Evolutionary conservation across 192 early-diverging fungal species (phyloP).

Genomic region (Backusella tarrabulga): DNA sequence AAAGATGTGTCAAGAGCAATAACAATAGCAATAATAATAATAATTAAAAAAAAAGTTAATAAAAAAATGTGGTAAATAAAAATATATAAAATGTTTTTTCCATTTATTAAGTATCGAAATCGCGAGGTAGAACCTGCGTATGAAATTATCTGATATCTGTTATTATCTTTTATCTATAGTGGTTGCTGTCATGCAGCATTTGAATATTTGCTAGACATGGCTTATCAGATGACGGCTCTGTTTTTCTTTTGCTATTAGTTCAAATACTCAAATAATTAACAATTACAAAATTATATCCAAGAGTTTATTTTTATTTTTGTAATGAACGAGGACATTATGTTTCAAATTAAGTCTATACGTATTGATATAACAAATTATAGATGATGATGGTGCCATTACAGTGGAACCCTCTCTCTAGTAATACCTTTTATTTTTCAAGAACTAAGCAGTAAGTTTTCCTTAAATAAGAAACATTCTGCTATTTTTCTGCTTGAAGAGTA

Average conservation of each 20-base stretch:
- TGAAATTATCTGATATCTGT: neutral
- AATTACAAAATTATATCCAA: neutral
- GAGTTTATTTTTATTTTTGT: neutral
- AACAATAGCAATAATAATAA: neutral
- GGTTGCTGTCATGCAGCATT: neutral
- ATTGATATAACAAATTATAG: too few species aligned
- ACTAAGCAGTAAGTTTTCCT: too few species aligned
- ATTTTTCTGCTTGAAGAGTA: too few species aligned
- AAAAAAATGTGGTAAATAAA: neutral
- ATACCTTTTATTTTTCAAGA: too few species aligned
- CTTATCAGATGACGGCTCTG: neutral
- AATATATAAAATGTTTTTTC: neutral
- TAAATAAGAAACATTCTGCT: too few species aligned
- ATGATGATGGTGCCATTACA: too few species aligned
- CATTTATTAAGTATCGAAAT: neutral
- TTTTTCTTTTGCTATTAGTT: neutral
- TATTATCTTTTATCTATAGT: neutral
- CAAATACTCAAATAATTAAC: neutral
- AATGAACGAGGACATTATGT: too few species aligned
- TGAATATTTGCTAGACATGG: neutral
- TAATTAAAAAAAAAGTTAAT: neutral
- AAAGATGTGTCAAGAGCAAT: neutral
- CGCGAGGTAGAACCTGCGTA: neutral
- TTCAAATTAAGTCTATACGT: too few species aligned
- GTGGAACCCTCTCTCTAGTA: too few species aligned